phyloP scores from a whole-genome alignment of 2,329 filamentous ascomycete genomes.

The Fusarium tricinctum region DNA sequence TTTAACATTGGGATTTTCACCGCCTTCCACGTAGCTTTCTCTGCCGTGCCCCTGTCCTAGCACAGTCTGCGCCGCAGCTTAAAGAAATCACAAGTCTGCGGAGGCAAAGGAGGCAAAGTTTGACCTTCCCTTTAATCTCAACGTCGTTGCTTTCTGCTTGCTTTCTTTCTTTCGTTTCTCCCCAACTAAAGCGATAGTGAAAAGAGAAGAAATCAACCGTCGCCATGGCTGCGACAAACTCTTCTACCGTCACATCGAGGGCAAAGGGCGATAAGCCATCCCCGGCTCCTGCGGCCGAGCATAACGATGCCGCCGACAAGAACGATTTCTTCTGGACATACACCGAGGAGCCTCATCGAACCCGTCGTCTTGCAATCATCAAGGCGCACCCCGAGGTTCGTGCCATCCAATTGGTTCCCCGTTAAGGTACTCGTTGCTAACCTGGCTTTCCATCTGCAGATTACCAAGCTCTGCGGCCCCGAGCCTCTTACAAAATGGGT shows the following conservation, averaged over 20 bases:
- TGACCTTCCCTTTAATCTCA: conserved; percentile 35
- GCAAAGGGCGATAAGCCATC: conserved; percentile 45
- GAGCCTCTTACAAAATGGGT: conserved; percentile 97
- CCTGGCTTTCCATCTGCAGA: conserved; percentile 62
- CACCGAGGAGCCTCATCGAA: conserved; percentile 96
- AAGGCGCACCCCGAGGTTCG: conserved; percentile 95
- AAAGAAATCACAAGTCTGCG: conserved; percentile 3
- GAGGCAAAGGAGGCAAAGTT: conserved; percentile 35
- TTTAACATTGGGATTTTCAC: conserved; percentile 44
- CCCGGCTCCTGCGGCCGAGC: conserved; percentile 29
- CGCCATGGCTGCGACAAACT: conserved; percentile 49
- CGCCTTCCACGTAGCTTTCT: conserved; percentile 48
- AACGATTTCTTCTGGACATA: conserved; percentile 96
- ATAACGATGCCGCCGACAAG: conserved; percentile 42
- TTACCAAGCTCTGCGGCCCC: conserved; percentile 96
- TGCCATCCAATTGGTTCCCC: conserved; percentile 19
- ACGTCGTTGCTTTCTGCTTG: background rate
- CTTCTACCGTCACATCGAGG: conserved; percentile 55
- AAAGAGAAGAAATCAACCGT: conserved; percentile 9
- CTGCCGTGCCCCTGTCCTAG: conserved; percentile 22
- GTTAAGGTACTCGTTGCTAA: conserved; percentile 13
- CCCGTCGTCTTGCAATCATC: conserved; percentile 92
- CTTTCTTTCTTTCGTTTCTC: conserved; percentile 1
- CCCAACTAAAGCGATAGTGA: background rate
- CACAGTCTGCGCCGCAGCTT: conserved; percentile 17